Evolutionary conservation across 192 early-diverging fungal genomes (phyloP), one percentile per base, ranked within the genome.

Genomic region (Funneliformis geosporum): DNA sequence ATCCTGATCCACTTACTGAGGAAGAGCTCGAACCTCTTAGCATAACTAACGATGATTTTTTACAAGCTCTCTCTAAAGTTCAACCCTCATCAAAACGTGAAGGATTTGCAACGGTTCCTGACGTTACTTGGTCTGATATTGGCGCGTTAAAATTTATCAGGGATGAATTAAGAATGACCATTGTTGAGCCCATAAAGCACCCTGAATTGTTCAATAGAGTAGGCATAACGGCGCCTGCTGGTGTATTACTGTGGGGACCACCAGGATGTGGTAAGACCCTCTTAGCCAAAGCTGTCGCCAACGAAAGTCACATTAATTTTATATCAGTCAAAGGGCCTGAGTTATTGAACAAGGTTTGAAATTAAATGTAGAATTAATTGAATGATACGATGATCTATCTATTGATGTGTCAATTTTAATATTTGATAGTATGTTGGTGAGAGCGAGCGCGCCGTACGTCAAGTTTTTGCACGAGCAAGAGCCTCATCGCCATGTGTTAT

Each of bases 231-330:
- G 89, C 95, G 4, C 93, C 97, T 7, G 93, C 95, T 66, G 98
- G 98, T 60, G 98, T 98, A 2, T 85, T 99, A 65, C 84, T 99
- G 33, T 99, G 97, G 91, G 98, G 98, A 5, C 98, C 98, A 46
- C 98, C 98, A 1, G 98, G 98, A 72, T 98, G 97, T 85, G 98
- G 98, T 60, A 99, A 99, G 83, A 99, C 98, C 14, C 85, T 99
- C 70, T 86, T 98, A 69, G 98, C 97, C 23, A 99, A 99, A 79
- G 98, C 98, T 6, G 96, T 99, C 67, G 97, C 98, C 2, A 99
- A 95, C 82, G 97, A 98, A 83, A 96, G 93, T 73, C 92, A 96
- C 75, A 97, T 95, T 80, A 99, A 98, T 86, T 99, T 99, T 80
- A 96, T 99, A 69, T 96, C 94, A 50, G 97, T 99, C 68, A 99